phyloP scores from a whole-genome alignment of 192 early-diverging fungal genomes.

The Rhizophlyctis rosea region DNA sequence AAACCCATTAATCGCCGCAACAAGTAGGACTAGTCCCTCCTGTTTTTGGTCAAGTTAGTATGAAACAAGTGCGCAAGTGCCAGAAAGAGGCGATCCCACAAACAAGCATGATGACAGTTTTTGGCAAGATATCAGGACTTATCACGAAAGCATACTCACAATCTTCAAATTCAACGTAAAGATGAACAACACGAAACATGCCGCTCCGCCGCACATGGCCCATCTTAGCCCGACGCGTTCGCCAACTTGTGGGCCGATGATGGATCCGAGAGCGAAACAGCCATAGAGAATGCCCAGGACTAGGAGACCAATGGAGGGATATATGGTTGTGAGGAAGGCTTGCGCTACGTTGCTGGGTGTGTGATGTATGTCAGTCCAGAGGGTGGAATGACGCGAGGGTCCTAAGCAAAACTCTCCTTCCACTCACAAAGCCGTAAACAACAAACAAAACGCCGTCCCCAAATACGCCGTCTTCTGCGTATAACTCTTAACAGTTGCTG shows the following conservation, averaged over 20 bases:
- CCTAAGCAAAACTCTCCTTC: neutral
- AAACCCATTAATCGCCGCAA: constrained; percentile 15
- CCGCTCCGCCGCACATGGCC: constrained; percentile 24
- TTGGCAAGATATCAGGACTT: too few species aligned
- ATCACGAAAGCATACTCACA: too few species aligned
- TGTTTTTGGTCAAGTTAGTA: too few species aligned
- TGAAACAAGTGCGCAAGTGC: neutral
- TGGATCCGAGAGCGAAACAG: constrained; percentile 25
- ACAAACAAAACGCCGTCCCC: constrained; percentile 21
- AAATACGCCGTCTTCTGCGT: constrained; percentile 17
- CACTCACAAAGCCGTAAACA: constrained; percentile 27
- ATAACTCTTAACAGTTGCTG: constrained; percentile 4
- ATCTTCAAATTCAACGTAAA: constrained; percentile 3
- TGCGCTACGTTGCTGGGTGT: constrained; percentile 28
- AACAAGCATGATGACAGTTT: neutral
- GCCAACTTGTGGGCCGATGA: constrained; percentile 19
- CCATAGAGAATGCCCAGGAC: constrained; percentile 20
- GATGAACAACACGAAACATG: constrained; percentile 17
- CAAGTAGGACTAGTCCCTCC: constrained; percentile 11
- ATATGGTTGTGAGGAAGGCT: constrained; percentile 20
- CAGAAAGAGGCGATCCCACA: neutral
- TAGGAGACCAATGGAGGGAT: constrained; percentile 14
- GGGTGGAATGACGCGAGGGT: neutral
- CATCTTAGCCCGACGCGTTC: constrained; percentile 15
- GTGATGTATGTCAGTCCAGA: neutral